phyloP scores from a whole-genome alignment of 148 eudicot genomes.

The Drosera capensis region DNA sequence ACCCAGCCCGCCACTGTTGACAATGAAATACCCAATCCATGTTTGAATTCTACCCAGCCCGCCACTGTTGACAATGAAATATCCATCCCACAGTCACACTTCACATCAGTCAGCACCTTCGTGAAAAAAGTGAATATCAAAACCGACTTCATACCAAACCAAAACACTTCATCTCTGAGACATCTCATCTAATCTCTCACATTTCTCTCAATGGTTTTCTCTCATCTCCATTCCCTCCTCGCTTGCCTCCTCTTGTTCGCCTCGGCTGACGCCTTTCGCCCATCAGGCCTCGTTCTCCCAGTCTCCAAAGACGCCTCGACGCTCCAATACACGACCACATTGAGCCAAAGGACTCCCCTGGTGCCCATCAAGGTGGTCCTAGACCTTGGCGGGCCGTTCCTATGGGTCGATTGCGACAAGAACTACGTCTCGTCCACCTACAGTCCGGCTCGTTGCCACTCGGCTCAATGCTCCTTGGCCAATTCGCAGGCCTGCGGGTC shows the following conservation, averaged over 20 bases:
- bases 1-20: too few relatives aligned
- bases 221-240: background rate
- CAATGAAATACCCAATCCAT: too few relatives aligned
- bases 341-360: conserved; percentile 46
- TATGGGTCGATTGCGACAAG: conserved; percentile 31
- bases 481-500: conserved; percentile 10
- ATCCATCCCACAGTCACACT: too few relatives aligned
- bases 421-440: conserved; percentile 27
- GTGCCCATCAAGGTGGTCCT: conserved; percentile 25
- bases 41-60: too few relatives aligned
- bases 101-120: too few relatives aligned
- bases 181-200: too few relatives aligned
- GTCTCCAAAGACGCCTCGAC: conserved; percentile 41
- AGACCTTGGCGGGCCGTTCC: conserved; percentile 37
- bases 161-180: too few relatives aligned
- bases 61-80: too few relatives aligned
- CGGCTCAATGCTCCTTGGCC: conserved; percentile 42
- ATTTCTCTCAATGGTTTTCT: too few relatives aligned
- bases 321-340: conserved; percentile 29
- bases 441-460: conserved; percentile 25
- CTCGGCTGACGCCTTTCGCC: conserved; percentile 28
- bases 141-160: too few relatives aligned
- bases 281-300: conserved; percentile 35
- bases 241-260: too few relatives aligned
- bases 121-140: too few relatives aligned